phyloP scores from a whole-genome alignment of 148 eudicot genomes.

The Gaultheria prostrata region DNA sequence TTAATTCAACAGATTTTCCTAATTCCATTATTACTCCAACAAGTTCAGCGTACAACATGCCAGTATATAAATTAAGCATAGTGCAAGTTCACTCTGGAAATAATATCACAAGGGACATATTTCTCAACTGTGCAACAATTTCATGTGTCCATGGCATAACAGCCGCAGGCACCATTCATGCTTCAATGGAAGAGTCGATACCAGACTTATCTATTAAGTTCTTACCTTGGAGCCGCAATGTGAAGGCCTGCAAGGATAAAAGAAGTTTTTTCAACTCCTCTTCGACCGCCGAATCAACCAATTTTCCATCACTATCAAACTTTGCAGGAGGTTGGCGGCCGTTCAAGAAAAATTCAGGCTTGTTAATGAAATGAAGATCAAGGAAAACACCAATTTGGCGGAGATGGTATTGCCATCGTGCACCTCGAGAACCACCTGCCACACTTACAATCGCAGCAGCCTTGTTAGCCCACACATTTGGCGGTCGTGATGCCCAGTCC shows the following conservation, averaged over 20 bases:
- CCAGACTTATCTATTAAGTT: not conserved
- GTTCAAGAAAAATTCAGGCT: slow-evolving; percentile 75
- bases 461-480: slow-evolving; percentile 83
- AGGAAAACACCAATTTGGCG: slow-evolving; percentile 76
- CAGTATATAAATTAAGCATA: not conserved
- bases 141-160: not conserved
- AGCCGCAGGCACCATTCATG: not conserved
- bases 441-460: slow-evolving; percentile 74
- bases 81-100: not conserved
- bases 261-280: slow-evolving; percentile 53
- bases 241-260: slow-evolving; percentile 52
- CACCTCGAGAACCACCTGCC: slow-evolving; percentile 70
- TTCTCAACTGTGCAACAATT: not conserved
- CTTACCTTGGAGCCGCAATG: slow-evolving; percentile 49
- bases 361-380: slow-evolving; percentile 84
- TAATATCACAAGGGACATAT: not conserved
- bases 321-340: slow-evolving; percentile 61
- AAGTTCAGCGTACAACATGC: too few relatives aligned
- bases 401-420: slow-evolving; percentile 69
- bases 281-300: slow-evolving; percentile 54
- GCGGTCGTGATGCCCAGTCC: slow-evolving; percentile 87
- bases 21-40: too few relatives aligned
- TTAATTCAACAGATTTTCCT: too few relatives aligned
- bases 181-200: not conserved
- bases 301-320: slow-evolving; percentile 68